Evolutionary conservation across 257 asterid genomes (phyloP).

Genomic region (Mentha longifolia): DNA sequence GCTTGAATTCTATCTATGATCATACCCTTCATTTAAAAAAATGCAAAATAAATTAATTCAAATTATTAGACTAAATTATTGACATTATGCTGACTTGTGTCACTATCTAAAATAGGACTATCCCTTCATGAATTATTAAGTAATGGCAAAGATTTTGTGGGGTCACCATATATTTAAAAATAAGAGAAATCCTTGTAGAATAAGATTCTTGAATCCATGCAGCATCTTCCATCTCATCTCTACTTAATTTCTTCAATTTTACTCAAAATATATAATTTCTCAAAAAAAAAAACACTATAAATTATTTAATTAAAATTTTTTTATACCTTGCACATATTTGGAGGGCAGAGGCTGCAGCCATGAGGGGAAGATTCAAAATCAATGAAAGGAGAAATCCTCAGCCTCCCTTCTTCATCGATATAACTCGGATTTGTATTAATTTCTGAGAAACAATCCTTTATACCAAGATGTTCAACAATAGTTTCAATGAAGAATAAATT

Average conservation of each 20-base stretch:
- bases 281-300: not conserved
- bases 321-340: slow-evolving; percentile 83
- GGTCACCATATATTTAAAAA: slow-evolving; percentile 12
- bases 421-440: slow-evolving; percentile 72
- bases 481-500: slow-evolving; percentile 76
- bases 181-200: too few species aligned
- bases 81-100: slow-evolving; percentile 9
- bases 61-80: not conserved
- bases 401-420: slow-evolving; percentile 64
- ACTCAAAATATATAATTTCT: not conserved
- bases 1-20: slow-evolving; percentile 68
- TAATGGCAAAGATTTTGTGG: slow-evolving; percentile 32
- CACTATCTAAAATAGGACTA: not conserved
- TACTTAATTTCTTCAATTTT: not conserved
- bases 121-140: not conserved
- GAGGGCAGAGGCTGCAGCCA: slow-evolving; percentile 72
- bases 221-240: not conserved
- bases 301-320: not conserved
- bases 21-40: slow-evolving; percentile 51
- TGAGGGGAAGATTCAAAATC: slow-evolving; percentile 65
- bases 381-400: slow-evolving; percentile 69
- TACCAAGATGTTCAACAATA: slow-evolving; percentile 67
- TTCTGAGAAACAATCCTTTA: slow-evolving; percentile 63
- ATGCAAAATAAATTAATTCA: not conserved
- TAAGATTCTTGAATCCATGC: slow-evolving; percentile 27